Evolutionary conservation across 331 rosid species (phyloP), one percentile per base, ranked within the genome.

Genomic region (Ulmus americana): DNA sequence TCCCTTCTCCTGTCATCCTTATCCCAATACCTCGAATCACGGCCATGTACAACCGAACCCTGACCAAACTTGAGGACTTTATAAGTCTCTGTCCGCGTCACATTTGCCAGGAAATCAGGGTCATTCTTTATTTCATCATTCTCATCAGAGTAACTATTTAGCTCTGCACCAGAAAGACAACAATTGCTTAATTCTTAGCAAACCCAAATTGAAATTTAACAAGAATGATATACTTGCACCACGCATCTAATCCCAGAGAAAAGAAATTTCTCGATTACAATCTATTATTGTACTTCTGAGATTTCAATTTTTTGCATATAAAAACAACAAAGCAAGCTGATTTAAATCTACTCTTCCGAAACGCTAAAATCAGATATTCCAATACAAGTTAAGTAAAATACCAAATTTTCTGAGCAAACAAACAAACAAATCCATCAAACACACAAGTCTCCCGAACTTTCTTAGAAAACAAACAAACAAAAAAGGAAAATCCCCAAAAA

Each of bases 11-110:
- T 76, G 79, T 92, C 96, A 85, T 92, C 98, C 80, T 59, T 78
- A 80, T 92, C 98, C 98, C 98, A 92, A 89, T 86, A 83, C 75
- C 96, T 82, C 0, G 98, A 92, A 74, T 92, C 98, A 28, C 96
- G 83, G 6, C 95, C 98, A 70, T 86, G 91, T 39, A 70, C 86
- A 50, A 74, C 94, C 0, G 86, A 89, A 50, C 75, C 82, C 55
- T 83, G 76, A 8, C 98, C 98, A 76, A 92, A 92, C 70, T 59
- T 69, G 62, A 90, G 88, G 59, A 86, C 95, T 67, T 83, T 83
- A 58, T 74, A 69, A 52, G 72, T 82, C 75, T 79, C 75, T 13
- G 88, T 82, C 46, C 98, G 88, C 3, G 96, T 85, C 50, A 92
- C 95, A 66, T 88, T 89, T 4, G 82, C 77, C 63, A 92, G 95